Conservation (phyloP, 768 basidiomycete species). For the Leccinum rimulosum region DNA sequence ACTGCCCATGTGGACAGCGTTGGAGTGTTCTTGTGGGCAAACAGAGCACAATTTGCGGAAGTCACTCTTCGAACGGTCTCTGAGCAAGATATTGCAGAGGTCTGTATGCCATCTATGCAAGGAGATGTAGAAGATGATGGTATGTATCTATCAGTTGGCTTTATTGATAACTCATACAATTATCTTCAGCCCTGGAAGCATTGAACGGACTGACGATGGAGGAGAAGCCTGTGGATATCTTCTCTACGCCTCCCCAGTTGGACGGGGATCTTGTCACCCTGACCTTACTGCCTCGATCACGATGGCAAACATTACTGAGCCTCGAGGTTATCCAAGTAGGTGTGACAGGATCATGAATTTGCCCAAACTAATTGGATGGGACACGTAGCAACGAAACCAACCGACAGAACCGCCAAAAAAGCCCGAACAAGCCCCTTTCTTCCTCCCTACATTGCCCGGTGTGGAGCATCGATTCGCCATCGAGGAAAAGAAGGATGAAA, state of each 20-base stretch:
- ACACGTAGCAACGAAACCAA: conserved; percentile 83
- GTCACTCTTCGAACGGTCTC: conserved; percentile 77
- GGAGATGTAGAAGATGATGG: conserved; percentile 79
- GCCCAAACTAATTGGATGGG: not conserved
- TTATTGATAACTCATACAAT: conserved; percentile 7
- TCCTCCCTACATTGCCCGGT: conserved; percentile 89
- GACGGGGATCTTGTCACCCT: conserved; percentile 91
- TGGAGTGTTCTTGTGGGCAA: conserved; percentile 97
- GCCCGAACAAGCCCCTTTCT: conserved; percentile 95
- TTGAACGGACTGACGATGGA: conserved; percentile 62
- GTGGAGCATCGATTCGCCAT: conserved; percentile 80
- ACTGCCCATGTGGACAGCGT: conserved; percentile 93
- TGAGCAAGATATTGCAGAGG: conserved; percentile 70
- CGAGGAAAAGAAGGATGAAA: conserved; percentile 37
- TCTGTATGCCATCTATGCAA: conserved; percentile 80
- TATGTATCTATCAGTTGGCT: conserved; percentile 31
- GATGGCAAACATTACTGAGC: conserved; percentile 97
- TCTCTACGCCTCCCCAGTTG: conserved; percentile 84
- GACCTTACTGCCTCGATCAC: conserved; percentile 84
- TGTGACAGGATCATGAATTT: conserved; percentile 1
- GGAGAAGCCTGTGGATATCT: conserved; percentile 63
- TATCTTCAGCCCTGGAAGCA: conserved; percentile 59
- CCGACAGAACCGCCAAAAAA: conserved; percentile 94
- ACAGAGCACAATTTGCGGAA: conserved; percentile 90
- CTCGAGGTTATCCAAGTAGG: conserved; percentile 88